A percentile compares a stretch with the other conserved stretches of the same genome.
phyloP scores from a whole-genome alignment of 306 rosid species.

The Acmispon strigosus region DNA sequence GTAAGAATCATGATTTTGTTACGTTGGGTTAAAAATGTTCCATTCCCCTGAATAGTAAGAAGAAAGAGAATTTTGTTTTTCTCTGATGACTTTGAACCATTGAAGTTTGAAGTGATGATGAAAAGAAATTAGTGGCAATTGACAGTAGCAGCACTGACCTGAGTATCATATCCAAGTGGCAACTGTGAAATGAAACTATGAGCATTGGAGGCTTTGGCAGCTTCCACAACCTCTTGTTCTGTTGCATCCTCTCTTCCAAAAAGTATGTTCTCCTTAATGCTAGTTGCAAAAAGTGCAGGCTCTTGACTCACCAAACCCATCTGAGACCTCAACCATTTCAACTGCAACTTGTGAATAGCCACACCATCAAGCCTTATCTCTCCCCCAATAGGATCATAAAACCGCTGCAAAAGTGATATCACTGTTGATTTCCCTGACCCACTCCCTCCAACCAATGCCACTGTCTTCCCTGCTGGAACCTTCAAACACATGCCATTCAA shows the following conservation, averaged over 20 bases:
- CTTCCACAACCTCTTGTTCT: constrained; percentile 47
- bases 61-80: too few relatives aligned
- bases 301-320: constrained; percentile 97
- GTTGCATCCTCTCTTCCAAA: constrained; percentile 84
- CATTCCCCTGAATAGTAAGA: too few relatives aligned
- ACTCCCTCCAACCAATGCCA: constrained; percentile 81
- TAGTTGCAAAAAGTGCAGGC: constrained; percentile 81
- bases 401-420: constrained; percentile 69
- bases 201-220: constrained; percentile 83
- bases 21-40: too few relatives aligned
- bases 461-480: constrained; percentile 68
- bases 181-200: constrained; percentile 65
- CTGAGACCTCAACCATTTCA: constrained; percentile 81
- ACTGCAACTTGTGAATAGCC: constrained; percentile 44
- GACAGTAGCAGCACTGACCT: constrained; percentile 36
- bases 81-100: too few relatives aligned
- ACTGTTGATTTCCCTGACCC: constrained; percentile 93
- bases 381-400: constrained; percentile 76
- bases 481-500: constrained; percentile 46
- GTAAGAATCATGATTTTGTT: too few relatives aligned
- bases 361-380: constrained; percentile 70
- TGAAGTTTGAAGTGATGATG: too few relatives aligned
- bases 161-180: constrained; percentile 75
- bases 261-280: constrained; percentile 69
- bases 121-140: not conserved